A percentile compares a stretch with the other conserved stretches of the same genome.
phyloP scores from a whole-genome alignment of 108 stramenopile genomes.

The Skeletonema tropicum region DNA sequence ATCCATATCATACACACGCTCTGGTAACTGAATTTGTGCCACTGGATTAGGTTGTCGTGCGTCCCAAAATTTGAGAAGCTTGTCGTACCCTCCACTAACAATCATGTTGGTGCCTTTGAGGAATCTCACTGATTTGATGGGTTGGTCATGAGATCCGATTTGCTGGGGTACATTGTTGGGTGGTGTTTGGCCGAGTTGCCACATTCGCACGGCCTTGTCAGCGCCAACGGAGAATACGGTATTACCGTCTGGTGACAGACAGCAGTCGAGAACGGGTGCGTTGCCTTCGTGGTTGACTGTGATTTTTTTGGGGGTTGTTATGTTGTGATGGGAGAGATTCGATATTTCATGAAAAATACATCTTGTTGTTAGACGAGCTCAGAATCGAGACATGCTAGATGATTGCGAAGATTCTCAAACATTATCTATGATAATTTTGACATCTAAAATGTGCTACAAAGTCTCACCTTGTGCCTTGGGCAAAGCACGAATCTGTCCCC shows the following conservation, averaged over 20 bases:
- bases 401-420: not conserved
- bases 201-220: constrained; percentile 91
- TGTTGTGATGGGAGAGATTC: not conserved
- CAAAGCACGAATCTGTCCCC: constrained; percentile 65
- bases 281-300: constrained; percentile 75
- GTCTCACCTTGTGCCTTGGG: constrained; percentile 80
- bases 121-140: constrained; percentile 74
- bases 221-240: constrained; percentile 82
- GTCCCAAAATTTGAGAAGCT: constrained; percentile 94
- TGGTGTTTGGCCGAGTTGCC: constrained; percentile 75
- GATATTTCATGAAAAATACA: not conserved
- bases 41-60: constrained; percentile 78
- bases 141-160: constrained; percentile 90
- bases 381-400: not conserved
- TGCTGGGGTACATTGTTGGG: constrained; percentile 70
- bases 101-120: constrained; percentile 68
- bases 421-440: not conserved
- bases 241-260: constrained; percentile 74
- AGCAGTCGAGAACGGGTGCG: constrained; percentile 70
- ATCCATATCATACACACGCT: constrained; percentile 88
- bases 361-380: not conserved
- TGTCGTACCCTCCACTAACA: constrained; percentile 80
- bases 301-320: not conserved
- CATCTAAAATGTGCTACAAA: not conserved
- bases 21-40: constrained; percentile 75